Evolutionary conservation across 2,329 filamentous ascomycete genomes (phyloP).

Genomic region (Diaporthe caulivora): DNA sequence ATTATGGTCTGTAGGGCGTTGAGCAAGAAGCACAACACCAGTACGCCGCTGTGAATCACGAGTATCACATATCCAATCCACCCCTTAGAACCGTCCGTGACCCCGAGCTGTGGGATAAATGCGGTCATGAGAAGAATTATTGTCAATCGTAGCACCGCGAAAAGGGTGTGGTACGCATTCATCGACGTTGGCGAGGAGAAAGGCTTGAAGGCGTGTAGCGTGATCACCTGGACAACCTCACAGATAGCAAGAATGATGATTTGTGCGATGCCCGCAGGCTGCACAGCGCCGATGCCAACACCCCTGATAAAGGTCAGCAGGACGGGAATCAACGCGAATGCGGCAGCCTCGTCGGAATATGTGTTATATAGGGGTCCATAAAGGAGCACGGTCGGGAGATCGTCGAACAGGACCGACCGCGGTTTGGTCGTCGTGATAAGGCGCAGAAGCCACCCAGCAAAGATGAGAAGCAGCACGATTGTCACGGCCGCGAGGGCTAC

Average conservation of each 20-base stretch:
- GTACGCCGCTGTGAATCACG: conserved; percentile 83
- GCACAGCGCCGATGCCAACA: conserved; percentile 91
- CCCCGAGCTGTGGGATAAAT: conserved; percentile 86
- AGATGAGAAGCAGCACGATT: conserved; percentile 78
- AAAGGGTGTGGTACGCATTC: conserved; percentile 94
- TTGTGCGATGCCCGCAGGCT: conserved; percentile 93
- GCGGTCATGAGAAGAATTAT: conserved; percentile 82
- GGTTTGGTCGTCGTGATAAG: conserved; percentile 86
- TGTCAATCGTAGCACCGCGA: conserved; percentile 81
- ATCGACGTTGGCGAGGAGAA: conserved; percentile 94
- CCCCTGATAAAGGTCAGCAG: conserved; percentile 87
- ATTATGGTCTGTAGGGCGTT: conserved; percentile 92
- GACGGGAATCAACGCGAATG: conserved; percentile 89
- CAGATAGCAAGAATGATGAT: conserved; percentile 93
- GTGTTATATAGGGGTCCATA: conserved; percentile 98
- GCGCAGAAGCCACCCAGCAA: conserved; percentile 83
- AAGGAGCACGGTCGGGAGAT: conserved; percentile 86
- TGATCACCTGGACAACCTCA: conserved; percentile 90
- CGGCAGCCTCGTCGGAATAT: conserved; percentile 91
- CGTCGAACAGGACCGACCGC: conserved; percentile 90
- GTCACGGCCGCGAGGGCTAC: conserved; percentile 82
- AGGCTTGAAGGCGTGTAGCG: conserved; percentile 88
- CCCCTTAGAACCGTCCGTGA: conserved; percentile 83
- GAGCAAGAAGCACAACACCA: conserved; percentile 93
- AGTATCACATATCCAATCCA: conserved; percentile 97